Base-by-base conservation (phyloP, 2,329 filamentous ascomycete genomes). In the Fusarium sp. region DNA sequence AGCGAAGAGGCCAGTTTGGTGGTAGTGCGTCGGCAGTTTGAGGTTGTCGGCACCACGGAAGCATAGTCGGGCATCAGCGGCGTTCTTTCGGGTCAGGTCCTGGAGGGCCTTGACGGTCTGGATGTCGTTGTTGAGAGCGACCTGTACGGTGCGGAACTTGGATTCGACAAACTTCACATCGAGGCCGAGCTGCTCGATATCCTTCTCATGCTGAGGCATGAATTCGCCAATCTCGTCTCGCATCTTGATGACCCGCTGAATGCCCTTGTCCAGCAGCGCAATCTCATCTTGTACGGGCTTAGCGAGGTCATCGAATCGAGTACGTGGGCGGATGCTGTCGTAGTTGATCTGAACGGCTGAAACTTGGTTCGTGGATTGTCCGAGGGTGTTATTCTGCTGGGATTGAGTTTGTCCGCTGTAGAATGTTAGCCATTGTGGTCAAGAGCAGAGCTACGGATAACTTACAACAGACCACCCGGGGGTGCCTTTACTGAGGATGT, bases 261-360 rank as follows among this genome's bases (percentile, higher is more conserved):
- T 95, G 69, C 91, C 89, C 60, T 88, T 87, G 79, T 99, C 95
- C 67, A 97, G 89, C 11, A 85, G 81, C 66, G 93, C 89, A 65
- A 99, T 92, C 70, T 93, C 83, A 66, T 89, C 88, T 76, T 97
- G 94, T 17, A 97, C 84, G 31, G 93, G 89, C 70, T 95, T 92
- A 63, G 92, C 89, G 28, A 97, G 90, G 79, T 97, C 95, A 76
- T 94, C 93, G 83, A 96, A 98, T 65, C 96, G 93, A 5, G 94
- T 97, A 1, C 94, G 97, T 17, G 92, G 91, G 53, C 94, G 89
- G 63, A 98, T 84, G 76, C 92, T 93, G 72, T 88, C 88, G 53
- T 92, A 81, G 79, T 96, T 92, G 73, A 97, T 92, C 74, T 92
- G 91, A 19, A 94, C 91, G 19, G 92, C 93, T 1, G 91, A 89